Percentiles rank a stretch among this genome's conserved stretches.
Conservation (phyloP, 768 basidiomycete species). For the Termitomyces sp. region DNA sequence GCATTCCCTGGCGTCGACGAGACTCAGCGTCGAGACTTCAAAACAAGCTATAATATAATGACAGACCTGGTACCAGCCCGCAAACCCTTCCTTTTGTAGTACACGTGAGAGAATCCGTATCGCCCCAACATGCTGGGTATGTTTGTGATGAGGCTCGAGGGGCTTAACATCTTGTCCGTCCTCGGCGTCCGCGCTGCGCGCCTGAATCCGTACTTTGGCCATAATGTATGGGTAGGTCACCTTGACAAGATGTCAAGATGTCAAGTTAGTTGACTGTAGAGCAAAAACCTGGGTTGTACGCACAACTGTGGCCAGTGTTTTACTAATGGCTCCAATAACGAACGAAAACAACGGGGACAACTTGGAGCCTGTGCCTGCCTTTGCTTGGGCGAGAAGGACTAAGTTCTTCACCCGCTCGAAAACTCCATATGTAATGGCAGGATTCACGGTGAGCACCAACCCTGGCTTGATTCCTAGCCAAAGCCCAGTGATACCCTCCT, state of each 20-base stretch:
- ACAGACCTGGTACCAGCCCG: conserved; percentile 94
- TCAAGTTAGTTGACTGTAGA: not conserved
- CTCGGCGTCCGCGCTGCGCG: conserved; percentile 56
- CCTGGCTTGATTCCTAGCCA: conserved; percentile 94
- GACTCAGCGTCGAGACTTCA: not conserved
- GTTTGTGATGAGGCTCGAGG: conserved; percentile 36
- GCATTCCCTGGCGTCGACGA: conserved; percentile 68
- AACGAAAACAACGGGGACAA: conserved; percentile 79
- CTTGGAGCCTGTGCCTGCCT: conserved; percentile 42
- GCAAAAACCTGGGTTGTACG: conserved; percentile 20
- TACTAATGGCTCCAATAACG: conserved; percentile 85
- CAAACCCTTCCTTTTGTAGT: conserved; percentile 68
- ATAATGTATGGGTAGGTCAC: conserved; percentile 95
- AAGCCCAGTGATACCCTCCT: conserved; percentile 81
- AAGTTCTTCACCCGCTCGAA: conserved; percentile 88
- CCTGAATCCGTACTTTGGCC: conserved; percentile 95
- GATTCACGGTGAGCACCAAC: conserved; percentile 93
- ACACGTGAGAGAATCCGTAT: conserved; percentile 69
- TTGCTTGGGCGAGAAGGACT: conserved; percentile 49
- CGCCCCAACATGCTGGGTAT: conserved; percentile 61
- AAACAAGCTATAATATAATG: not conserved
- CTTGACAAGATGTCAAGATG: conserved; percentile 28
- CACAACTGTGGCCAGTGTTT: conserved; percentile 93
- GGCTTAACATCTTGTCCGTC: conserved; percentile 33
- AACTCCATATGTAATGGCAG: conserved; percentile 94